phyloP scores from a whole-genome alignment of 2,329 filamentous ascomycete species.

The Pseudogymnoascus sp. region DNA sequence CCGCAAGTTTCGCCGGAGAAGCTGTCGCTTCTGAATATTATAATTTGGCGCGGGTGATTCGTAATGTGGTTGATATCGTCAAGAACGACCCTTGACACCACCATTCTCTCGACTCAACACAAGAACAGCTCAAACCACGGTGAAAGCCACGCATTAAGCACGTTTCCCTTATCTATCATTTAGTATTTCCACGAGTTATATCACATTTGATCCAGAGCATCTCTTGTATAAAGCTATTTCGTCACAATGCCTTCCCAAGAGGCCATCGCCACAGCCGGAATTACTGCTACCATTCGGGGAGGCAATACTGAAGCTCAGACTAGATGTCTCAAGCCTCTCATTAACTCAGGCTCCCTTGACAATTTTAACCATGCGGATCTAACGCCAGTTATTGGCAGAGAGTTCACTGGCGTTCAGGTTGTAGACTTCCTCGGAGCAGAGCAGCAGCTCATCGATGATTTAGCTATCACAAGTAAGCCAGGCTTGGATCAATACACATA shows the following conservation, averaged over 20 bases:
- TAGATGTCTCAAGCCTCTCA: slow-evolving; percentile 17
- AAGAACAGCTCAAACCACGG: background rate
- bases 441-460: slow-evolving; percentile 49
- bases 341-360: slow-evolving; percentile 23
- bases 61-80: background rate
- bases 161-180: background rate
- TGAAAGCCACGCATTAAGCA: background rate
- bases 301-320: slow-evolving; percentile 12
- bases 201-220: background rate
- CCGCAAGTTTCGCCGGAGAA: background rate
- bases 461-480: slow-evolving; percentile 39
- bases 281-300: background rate
- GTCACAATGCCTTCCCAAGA: background rate
- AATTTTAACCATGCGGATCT: slow-evolving; percentile 17
- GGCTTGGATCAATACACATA: background rate
- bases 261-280: background rate
- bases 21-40: background rate
- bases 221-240: background rate
- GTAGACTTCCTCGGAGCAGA: slow-evolving; percentile 53
- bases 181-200: background rate
- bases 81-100: background rate
- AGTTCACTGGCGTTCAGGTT: slow-evolving; percentile 51
- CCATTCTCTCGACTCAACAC: background rate
- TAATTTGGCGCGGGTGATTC: background rate
- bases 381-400: slow-evolving; percentile 38